Evolutionary conservation across 169 alveolate species (phyloP).

Genomic region (Plasmodium relictum): DNA sequence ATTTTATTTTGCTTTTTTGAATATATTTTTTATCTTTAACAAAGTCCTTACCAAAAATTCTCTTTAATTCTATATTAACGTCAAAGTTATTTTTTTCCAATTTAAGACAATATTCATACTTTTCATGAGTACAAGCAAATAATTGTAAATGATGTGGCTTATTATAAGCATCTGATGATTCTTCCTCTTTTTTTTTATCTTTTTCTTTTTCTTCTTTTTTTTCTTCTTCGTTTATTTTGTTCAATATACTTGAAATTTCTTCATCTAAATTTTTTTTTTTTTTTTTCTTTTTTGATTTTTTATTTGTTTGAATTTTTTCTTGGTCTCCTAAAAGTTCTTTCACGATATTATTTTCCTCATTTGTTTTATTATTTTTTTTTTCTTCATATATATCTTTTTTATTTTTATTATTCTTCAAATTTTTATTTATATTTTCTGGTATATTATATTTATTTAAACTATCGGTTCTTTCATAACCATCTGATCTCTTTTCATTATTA

Average conservation of each 20-base stretch:
- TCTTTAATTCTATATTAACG: slow-evolving; percentile 51
- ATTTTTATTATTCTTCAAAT: neutral
- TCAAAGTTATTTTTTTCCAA: slow-evolving; percentile 61
- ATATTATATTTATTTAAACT: neutral
- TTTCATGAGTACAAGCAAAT: slow-evolving; percentile 60
- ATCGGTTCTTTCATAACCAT: neutral
- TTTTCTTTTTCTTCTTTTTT: neutral
- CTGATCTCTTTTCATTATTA: neutral
- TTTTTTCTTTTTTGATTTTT: slow-evolving; percentile 6
- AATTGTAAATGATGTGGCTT: neutral
- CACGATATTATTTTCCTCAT: neutral
- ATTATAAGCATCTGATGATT: neutral
- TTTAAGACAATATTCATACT: slow-evolving; percentile 39
- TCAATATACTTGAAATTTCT: slow-evolving; percentile 28
- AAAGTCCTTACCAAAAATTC: slow-evolving; percentile 65
- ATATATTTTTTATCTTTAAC: slow-evolving; percentile 46
- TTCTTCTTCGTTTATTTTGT: neutral
- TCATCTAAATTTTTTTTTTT: slow-evolving; percentile 25
- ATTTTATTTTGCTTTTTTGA: slow-evolving; percentile 45
- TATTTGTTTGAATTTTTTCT: neutral
- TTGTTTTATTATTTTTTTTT: neutral
- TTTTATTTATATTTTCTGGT: neutral
- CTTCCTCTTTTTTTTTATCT: neutral
- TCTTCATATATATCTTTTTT: neutral
- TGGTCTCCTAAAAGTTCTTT: neutral